Percentiles rank a stretch among this genome's conserved stretches.
Evolutionary conservation across 768 basidiomycete genomes (phyloP).

Genomic region (Tephrocybe sp.): DNA sequence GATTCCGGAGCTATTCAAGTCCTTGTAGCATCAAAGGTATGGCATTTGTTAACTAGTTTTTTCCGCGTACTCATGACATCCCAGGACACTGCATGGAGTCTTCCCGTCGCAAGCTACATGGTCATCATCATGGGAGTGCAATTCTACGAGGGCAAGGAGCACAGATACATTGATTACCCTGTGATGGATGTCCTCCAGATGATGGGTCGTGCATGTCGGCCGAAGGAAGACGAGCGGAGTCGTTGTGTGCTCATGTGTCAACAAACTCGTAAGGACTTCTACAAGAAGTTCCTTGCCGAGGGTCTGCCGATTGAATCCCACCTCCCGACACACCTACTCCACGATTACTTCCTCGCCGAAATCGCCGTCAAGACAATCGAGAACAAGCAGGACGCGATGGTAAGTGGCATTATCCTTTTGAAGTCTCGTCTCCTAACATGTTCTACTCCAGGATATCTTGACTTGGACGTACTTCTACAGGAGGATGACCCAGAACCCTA

Average conservation of each 20-base stretch:
- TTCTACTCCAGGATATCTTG: constrained; percentile 71
- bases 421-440: neutral
- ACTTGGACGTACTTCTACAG: constrained; percentile 99
- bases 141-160: constrained; percentile 94
- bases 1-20: constrained; percentile 94
- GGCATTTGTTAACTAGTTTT: neutral
- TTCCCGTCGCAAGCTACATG: constrained; percentile 95
- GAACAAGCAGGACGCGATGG: constrained; percentile 98
- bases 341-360: constrained; percentile 98
- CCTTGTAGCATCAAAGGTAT: constrained; percentile 88
- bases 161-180: constrained; percentile 96
- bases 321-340: constrained; percentile 83
- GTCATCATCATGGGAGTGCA: constrained; percentile 99
- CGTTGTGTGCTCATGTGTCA: constrained; percentile 98
- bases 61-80: neutral
- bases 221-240: constrained; percentile 82
- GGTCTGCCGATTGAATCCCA: constrained; percentile 98
- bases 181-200: constrained; percentile 99
- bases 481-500: constrained; percentile 96
- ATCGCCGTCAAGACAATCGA: constrained; percentile 99
- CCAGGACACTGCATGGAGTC: constrained; percentile 94
- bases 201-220: constrained; percentile 98
- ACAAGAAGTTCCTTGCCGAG: constrained; percentile 96
- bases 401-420: constrained; percentile 25
- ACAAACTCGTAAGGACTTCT: constrained; percentile 97